These are phyloP conservation scores for Serpula lacrymans DNA, from an alignment of 768 basidiomycete genomes.

Conservation along the genomic window DNA sequence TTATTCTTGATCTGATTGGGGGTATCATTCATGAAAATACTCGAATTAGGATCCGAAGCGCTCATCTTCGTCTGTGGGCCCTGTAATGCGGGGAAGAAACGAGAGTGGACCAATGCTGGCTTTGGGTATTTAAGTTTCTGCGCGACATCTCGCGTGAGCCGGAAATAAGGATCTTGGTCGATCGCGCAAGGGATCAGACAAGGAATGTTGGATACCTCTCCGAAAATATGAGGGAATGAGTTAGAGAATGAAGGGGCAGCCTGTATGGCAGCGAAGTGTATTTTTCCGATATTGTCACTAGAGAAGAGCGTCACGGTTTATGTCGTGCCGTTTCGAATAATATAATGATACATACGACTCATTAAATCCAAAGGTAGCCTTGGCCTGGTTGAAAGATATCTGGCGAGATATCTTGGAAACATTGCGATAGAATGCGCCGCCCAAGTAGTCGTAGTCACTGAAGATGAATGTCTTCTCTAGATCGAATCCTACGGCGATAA, in stretches of 20 bases:
- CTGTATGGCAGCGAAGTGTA: slow-evolving; percentile 94
- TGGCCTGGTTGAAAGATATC: slow-evolving; percentile 90
- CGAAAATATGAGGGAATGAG: slow-evolving; percentile 98
- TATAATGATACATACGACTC: slow-evolving; percentile 71
- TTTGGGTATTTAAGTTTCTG: slow-evolving; percentile 94
- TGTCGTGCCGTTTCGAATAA: not conserved
- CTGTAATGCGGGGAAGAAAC: slow-evolving; percentile 98
- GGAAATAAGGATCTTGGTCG: slow-evolving; percentile 97
- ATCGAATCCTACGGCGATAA: slow-evolving; percentile 95
- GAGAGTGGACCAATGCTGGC: slow-evolving; percentile 87
- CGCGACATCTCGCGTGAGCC: slow-evolving; percentile 93
- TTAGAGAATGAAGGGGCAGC: slow-evolving; percentile 96
- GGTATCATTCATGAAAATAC: slow-evolving; percentile 96
- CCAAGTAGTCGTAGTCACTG: slow-evolving; percentile 85
- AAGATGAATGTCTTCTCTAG: slow-evolving; percentile 95
- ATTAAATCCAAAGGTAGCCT: slow-evolving; percentile 93
- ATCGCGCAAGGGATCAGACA: slow-evolving; percentile 97
- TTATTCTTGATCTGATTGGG: slow-evolving; percentile 95
- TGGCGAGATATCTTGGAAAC: slow-evolving; percentile 89
- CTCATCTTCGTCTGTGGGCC: slow-evolving; percentile 99
- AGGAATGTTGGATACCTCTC: slow-evolving; percentile 75
- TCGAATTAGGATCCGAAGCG: slow-evolving; percentile 88
- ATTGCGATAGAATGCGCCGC: slow-evolving; percentile 92
- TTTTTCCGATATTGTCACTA: slow-evolving; percentile 97
- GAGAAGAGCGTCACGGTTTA: slow-evolving; percentile 1